These are phyloP conservation scores for Lactifluus echinatus DNA, from an alignment of 768 basidiomycete genomes.

Conservation along the genomic window DNA sequence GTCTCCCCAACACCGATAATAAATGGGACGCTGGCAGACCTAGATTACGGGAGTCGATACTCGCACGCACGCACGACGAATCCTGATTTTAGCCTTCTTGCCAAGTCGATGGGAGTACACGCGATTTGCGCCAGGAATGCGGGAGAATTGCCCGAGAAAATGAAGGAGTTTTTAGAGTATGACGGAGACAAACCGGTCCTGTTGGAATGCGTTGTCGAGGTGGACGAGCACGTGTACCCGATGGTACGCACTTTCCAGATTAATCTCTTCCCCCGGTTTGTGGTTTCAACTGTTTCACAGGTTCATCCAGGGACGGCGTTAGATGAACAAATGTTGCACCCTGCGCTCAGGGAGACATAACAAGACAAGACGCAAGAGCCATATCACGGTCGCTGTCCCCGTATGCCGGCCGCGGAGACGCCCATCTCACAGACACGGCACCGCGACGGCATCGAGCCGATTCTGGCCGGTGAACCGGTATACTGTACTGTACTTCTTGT, in stretches of 20 bases:
- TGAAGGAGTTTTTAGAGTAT: conserved; percentile 98
- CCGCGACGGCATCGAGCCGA: too few relatives aligned
- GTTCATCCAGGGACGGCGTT: conserved; percentile 91
- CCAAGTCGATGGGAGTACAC: conserved; percentile 86
- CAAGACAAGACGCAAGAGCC: conserved; percentile 4
- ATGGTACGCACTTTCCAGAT: conserved; percentile 47
- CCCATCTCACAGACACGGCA: too few relatives aligned
- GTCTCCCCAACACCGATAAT: neutral
- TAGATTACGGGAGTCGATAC: conserved; percentile 95
- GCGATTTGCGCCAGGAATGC: conserved; percentile 65
- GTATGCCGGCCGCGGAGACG: too few relatives aligned
- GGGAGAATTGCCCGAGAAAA: conserved; percentile 82
- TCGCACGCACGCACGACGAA: conserved; percentile 95
- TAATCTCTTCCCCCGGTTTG: conserved; percentile 14
- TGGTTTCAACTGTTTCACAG: conserved; percentile 29
- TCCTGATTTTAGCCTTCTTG: conserved; percentile 88
- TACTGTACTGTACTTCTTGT: too few relatives aligned
- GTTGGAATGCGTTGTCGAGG: conserved; percentile 83
- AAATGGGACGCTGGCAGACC: conserved; percentile 43
- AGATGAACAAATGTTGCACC: conserved; percentile 83
- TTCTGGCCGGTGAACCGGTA: too few relatives aligned
- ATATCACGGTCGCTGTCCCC: too few relatives aligned
- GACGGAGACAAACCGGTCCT: conserved; percentile 79
- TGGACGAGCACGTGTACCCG: conserved; percentile 82
- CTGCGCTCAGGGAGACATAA: conserved; percentile 22